Base-by-base conservation (phyloP, 1,284 basidiomycete genomes). In the Nidula niveotomentosa region DNA sequence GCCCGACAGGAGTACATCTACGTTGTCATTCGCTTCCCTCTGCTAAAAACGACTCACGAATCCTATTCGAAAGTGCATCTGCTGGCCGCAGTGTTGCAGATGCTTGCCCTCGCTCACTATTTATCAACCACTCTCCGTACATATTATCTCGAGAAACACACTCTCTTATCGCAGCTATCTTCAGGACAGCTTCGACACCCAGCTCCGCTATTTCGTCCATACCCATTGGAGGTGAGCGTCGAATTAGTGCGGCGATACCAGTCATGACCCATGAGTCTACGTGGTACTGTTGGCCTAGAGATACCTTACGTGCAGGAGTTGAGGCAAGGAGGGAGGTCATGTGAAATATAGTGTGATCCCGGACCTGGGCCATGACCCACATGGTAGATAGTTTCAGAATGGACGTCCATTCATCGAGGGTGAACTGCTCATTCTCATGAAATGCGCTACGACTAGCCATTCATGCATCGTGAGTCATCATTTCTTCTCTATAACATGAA, bases 261-360 rank as follows among this genome's bases (percentile, higher is more conserved):
- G 63, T 61, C 2, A 64, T 46, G 1, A 69, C 45, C 67, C 68
- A 69, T 15, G 56, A 30, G 2, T 56, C 43, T n/a, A 68, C 53
- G 13, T 62, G 46, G 54, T 60, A 62, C 12, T 52, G 53, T 15
- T 52, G 54, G 6, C 64, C 63, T 36, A 65, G 52, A 3, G 57
- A 50, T 2, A 65, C 36, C 44, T 63, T 58, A 18, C 59, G 49
- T 8, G 58, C 50, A 3, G 64, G 56, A 43, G 62, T 54, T 5
- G 47, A 50, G 7, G 39, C 55, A 7, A 61, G 48, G 17, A 53
- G 48, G 13, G 55, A 51, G 1, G 56, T 53, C 34, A 68, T 48
- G 6, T 55, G 54, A 7, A 8, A 35, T 13, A 69, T 62, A 12
- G 65, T 64, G 10, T 59, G 43, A 18, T 55, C 55, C 18, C 61